Evolutionary conservation across 257 asterid species (phyloP).

Genomic region (Penstemon newberryi): DNA sequence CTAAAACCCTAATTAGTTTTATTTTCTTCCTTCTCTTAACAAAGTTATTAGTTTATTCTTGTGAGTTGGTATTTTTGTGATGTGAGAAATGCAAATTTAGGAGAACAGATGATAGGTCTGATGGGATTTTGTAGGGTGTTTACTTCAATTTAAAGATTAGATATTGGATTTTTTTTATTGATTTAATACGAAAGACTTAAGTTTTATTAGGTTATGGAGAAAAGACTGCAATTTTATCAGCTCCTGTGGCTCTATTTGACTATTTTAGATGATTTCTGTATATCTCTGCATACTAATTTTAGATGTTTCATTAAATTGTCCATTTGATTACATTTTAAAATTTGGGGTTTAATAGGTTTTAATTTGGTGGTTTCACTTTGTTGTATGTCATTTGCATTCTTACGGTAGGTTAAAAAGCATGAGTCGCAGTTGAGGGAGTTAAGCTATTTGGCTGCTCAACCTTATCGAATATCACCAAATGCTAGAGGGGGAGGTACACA

Average conservation of each 20-base stretch:
- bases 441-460: constrained; percentile 46
- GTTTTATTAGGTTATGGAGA: background rate
- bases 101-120: background rate
- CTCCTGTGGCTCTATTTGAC: constrained; percentile 10
- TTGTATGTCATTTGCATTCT: constrained; percentile 7
- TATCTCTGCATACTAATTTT: background rate
- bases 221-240: background rate
- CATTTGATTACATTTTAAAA: background rate
- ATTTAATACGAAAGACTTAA: background rate
- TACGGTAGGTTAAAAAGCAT: constrained; percentile 57
- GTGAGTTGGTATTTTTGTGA: background rate
- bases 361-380: background rate
- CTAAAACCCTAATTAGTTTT: constrained; percentile 46
- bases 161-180: constrained; percentile 4
- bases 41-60: background rate
- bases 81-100: background rate
- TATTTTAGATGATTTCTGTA: background rate
- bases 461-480: constrained; percentile 41
- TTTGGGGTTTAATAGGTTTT: constrained; percentile 2
- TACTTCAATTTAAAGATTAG: constrained; percentile 18
- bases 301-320: background rate
- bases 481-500: constrained; percentile 46
- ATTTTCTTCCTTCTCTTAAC: background rate
- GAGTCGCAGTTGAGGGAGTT: constrained; percentile 65
- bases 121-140: constrained; percentile 8